Evolutionary conservation across 768 basidiomycete species (phyloP).

Genomic region (Candolleomyces efflorescens): DNA sequence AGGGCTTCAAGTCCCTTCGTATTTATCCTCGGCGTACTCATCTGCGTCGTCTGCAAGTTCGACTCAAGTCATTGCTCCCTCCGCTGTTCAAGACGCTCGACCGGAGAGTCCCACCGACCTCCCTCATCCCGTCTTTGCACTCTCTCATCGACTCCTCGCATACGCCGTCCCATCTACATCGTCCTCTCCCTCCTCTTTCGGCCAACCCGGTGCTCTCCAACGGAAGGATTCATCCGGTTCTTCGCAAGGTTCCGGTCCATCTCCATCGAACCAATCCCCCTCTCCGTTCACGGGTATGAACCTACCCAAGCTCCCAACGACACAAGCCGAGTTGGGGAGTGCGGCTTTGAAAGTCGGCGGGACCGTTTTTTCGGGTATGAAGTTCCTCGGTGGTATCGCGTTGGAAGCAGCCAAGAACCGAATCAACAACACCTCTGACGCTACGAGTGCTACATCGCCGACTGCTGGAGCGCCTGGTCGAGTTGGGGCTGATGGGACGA

Average conservation of each 20-base stretch:
- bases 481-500: constrained; percentile 6
- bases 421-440: constrained; percentile 13
- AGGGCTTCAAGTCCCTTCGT: constrained; percentile 6
- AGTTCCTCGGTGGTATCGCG: constrained; percentile 58
- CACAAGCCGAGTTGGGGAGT: constrained; percentile 47
- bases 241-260: constrained; percentile 10
- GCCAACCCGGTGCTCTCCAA: background rate
- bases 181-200: background rate
- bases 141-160: constrained; percentile 61
- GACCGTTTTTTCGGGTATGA: constrained; percentile 59
- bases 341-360: constrained; percentile 59
- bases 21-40: constrained; percentile 5
- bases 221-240: constrained; percentile 1
- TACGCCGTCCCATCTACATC: constrained; percentile 33
- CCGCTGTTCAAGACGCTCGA: background rate
- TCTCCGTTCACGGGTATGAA: no score
- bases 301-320: constrained; percentile 14
- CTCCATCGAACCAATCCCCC: constrained; percentile 10
- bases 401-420: constrained; percentile 43
- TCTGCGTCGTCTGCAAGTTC: background rate
- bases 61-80: background rate
- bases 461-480: no score
- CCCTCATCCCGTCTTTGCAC: constrained; percentile 52
- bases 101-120: background rate
- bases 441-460: background rate